Evolutionary conservation across 345 rosid genomes (phyloP).

Genomic region (Citropsis articulata): DNA sequence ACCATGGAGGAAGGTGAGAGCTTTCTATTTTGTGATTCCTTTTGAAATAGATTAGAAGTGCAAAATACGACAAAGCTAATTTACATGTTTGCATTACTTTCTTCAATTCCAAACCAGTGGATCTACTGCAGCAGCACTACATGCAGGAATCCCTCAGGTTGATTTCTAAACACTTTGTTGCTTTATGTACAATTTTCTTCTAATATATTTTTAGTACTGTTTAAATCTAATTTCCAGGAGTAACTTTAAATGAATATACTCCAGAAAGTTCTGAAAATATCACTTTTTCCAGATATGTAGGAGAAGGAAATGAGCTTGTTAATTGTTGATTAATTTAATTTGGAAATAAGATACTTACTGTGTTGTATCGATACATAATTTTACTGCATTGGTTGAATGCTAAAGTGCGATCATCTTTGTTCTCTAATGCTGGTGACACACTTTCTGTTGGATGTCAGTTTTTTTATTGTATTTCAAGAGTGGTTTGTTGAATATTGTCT

Average conservation of each 20-base stretch:
- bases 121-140: slow-evolving; percentile 84
- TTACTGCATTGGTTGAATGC: background rate
- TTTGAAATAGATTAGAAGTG: slow-evolving; percentile 4
- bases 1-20: slow-evolving; percentile 83
- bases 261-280: background rate
- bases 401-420: background rate
- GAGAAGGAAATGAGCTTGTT: background rate
- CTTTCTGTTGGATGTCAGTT: background rate
- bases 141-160: slow-evolving; percentile 84
- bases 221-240: background rate
- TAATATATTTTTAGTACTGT: background rate
- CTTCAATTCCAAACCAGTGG: slow-evolving; percentile 45
- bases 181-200: slow-evolving; percentile 5
- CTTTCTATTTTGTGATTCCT: background rate
- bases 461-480: background rate
- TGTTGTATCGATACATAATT: background rate
- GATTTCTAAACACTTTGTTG: slow-evolving; percentile 9
- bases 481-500: background rate
- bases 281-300: background rate
- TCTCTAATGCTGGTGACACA: background rate
- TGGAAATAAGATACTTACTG: background rate
- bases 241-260: background rate
- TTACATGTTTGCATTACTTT: slow-evolving; percentile 10
- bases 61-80: slow-evolving; percentile 10
- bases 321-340: too few relatives aligned